A percentile compares a stretch with the other conserved stretches of the same genome.
These are phyloP conservation scores for Colletotrichum sp. DNA, from an alignment of 2,329 filamentous ascomycete species.

Conservation along the genomic window DNA sequence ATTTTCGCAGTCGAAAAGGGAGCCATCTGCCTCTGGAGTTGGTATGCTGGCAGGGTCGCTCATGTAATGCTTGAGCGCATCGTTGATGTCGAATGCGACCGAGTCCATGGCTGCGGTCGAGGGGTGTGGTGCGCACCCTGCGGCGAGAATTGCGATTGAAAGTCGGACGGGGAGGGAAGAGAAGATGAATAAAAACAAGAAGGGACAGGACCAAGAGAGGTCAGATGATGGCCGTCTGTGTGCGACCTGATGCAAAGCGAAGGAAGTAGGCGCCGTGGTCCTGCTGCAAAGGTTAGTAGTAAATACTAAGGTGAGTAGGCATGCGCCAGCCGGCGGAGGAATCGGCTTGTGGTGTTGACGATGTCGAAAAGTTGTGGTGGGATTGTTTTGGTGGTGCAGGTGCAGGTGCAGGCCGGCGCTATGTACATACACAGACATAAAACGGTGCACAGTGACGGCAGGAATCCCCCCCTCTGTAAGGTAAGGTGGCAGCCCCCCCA, in stretches of 20 bases:
- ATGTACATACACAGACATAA: neutral
- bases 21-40: conserved; percentile 83
- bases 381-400: neutral
- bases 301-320: neutral
- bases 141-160: conserved; percentile 4
- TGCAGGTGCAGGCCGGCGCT: neutral
- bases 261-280: neutral
- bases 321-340: neutral
- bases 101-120: conserved; percentile 64
- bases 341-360: neutral
- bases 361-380: neutral
- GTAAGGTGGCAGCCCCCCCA: neutral
- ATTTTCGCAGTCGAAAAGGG: conserved; percentile 89
- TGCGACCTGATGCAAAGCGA: neutral
- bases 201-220: neutral
- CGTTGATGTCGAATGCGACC: conserved; percentile 92
- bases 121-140: conserved; percentile 11
- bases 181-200: neutral
- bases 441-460: neutral
- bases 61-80: conserved; percentile 95
- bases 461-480: neutral
- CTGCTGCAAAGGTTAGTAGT: neutral
- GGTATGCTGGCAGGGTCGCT: conserved; percentile 85
- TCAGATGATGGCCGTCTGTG: neutral
- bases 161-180: conserved; percentile 2